Percentiles rank a stretch among this genome's conserved stretches.
phyloP scores from a whole-genome alignment of 2,329 filamentous ascomycete genomes.

The Colletotrichum tropicicola region DNA sequence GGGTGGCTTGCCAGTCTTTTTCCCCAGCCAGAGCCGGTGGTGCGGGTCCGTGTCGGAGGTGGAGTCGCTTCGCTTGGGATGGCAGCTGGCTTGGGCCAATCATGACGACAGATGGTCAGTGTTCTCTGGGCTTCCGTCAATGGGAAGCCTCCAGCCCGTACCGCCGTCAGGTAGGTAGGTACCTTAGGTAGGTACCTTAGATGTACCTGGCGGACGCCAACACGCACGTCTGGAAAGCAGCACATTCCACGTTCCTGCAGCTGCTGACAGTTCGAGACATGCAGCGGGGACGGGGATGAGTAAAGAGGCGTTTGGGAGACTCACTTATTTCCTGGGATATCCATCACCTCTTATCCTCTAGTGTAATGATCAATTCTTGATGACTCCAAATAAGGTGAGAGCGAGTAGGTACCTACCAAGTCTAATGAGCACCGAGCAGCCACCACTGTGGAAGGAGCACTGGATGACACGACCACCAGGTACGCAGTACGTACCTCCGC shows the following conservation, averaged over 20 bases:
- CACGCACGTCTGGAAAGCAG: not conserved
- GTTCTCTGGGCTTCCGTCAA: not conserved
- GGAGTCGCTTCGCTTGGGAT: constrained; percentile 7
- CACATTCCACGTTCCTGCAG: constrained; percentile 18
- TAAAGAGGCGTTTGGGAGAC: too few relatives aligned
- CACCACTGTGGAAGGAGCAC: not conserved
- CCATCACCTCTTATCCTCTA: not conserved
- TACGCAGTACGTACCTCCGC: constrained; percentile 2
- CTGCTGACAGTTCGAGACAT: not conserved
- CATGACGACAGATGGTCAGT: not conserved
- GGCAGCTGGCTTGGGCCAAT: constrained; percentile 8
- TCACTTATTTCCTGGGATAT: not conserved
- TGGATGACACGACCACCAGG: constrained; percentile 14
- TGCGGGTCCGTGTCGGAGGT: not conserved
- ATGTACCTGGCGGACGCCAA: not conserved
- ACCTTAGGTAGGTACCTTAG: not conserved
- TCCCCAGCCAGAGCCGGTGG: not conserved
- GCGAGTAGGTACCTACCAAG: not conserved
- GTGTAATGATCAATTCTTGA: not conserved
- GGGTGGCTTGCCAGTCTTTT: not conserved
- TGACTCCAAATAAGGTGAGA: not conserved
- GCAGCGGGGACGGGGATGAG: not conserved
- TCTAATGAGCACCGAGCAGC: not conserved
- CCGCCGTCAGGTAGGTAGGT: too few relatives aligned
- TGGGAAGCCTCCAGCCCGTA: too few relatives aligned